Base-by-base conservation (phyloP, 2,329 filamentous ascomycete species). In the Epicoccum sorghinum region DNA sequence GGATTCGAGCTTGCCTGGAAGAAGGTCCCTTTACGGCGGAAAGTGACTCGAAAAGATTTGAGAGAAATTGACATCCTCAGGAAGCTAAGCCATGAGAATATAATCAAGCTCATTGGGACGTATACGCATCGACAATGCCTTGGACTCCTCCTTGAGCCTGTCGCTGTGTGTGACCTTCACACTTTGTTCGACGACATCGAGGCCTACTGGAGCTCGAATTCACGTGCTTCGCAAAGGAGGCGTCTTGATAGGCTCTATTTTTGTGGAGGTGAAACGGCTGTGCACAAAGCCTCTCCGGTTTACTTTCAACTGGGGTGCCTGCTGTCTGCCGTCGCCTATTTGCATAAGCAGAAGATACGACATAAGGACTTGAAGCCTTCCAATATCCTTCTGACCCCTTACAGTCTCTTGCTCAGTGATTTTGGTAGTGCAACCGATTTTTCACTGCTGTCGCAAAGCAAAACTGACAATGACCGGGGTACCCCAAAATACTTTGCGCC, bases 311-410 rank as follows among this genome's bases (percentile, higher is more conserved):
- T 64, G 7, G 64, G 64, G 12, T 67, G 64, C 48, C 38, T 67
- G 0, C 35, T 60, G 6, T 57, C 56, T 12, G 63, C 63, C 0
- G 49, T 66, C 5, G 55, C 51, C 13, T 68, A 64, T 42, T 38
- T 68, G 12, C 65, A 68, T 40, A 30, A 32, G 12, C 50, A 65
- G 29, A 53, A 51, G 3, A 60, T 66, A 27, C 57, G 61, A 1
- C 66, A 67, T 30, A 65, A 67, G 44, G 64, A 68, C 27, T 32
- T 68, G n/a, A 68, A 62, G 36, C 63, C 52, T 1, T 62, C 62
- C 0, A 64, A 62, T 14, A 61, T 63, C 32, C 47, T 65, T 3
- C 42, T 67, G 7, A 47, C 52, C 9, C 47, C 23, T 10, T 40
- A 58, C 8, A 38, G 47, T 3, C 30, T 66, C 3, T 63, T 57